These are phyloP conservation scores for Gaertneriomyces sp. DNA, from an alignment of 192 early-diverging fungal genomes.

Conservation along the genomic window DNA sequence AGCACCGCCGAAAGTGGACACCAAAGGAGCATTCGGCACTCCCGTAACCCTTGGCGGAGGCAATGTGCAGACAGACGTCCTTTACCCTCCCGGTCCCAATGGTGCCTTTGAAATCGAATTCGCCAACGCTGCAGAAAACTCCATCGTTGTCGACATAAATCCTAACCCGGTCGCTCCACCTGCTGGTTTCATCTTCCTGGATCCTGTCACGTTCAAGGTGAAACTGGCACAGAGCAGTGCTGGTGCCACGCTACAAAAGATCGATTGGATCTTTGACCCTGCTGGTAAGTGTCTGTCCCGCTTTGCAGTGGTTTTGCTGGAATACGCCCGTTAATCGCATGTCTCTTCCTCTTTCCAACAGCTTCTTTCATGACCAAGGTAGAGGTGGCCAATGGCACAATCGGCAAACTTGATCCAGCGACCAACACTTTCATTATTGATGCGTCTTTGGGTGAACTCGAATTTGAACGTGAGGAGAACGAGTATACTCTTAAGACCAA, in stretches of 20 bases:
- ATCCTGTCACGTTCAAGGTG: background rate
- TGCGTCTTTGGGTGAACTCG: background rate
- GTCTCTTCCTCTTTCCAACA: background rate
- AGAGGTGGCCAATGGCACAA: background rate
- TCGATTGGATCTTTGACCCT: background rate
- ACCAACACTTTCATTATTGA: background rate
- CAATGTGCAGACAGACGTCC: too few species aligned
- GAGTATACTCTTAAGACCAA: background rate
- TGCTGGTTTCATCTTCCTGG: constrained; percentile 1
- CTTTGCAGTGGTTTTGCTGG: background rate
- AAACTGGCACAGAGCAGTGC: background rate
- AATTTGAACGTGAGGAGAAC: background rate
- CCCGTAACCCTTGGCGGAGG: too few species aligned
- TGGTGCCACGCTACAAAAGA: background rate
- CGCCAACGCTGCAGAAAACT: background rate
- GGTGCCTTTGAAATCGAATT: background rate
- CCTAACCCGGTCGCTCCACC: background rate
- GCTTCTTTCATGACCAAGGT: background rate
- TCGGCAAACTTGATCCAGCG: background rate
- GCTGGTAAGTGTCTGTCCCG: background rate
- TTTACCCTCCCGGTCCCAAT: background rate
- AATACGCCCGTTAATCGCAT: background rate
- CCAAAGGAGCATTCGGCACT: too few species aligned
- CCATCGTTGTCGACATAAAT: background rate
- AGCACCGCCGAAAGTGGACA: too few species aligned